phyloP scores from a whole-genome alignment of 495 filamentous ascomycete genomes.

The Chaetomidium leptoderma region DNA sequence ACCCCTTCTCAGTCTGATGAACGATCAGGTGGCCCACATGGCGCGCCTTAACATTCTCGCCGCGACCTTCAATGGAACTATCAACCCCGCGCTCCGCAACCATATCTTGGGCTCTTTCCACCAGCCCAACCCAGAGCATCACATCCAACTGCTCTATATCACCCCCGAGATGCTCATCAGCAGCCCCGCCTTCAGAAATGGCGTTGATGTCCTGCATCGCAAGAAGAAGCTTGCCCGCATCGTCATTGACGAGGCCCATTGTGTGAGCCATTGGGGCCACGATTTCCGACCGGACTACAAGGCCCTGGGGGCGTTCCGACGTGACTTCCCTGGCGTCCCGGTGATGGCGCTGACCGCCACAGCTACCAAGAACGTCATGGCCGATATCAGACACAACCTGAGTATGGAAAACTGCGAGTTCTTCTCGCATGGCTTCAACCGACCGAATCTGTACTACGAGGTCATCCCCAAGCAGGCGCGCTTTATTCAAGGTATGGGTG shows the following conservation, averaged over 20 bases:
- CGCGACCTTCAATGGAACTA: constrained; percentile 72
- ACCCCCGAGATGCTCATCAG: constrained; percentile 95
- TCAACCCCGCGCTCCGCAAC: constrained; percentile 48
- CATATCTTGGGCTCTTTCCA: constrained; percentile 58
- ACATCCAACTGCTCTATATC: constrained; percentile 82
- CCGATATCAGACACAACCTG: constrained; percentile 85
- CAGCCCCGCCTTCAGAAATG: constrained; percentile 57
- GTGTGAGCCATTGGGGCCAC: constrained; percentile 98
- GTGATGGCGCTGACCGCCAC: constrained; percentile 94
- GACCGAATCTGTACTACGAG: constrained; percentile 85
- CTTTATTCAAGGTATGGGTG: constrained; percentile 60
- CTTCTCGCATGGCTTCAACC: constrained; percentile 90
- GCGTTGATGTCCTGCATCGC: constrained; percentile 58
- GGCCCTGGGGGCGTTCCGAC: constrained; percentile 65
- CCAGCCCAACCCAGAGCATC: constrained; percentile 58
- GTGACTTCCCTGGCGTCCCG: constrained; percentile 68
- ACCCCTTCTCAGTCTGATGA: constrained; percentile 93
- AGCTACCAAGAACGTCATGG: constrained; percentile 85
- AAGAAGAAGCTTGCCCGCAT: constrained; percentile 74
- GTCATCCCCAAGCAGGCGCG: constrained; percentile 56
- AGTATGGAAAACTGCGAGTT: constrained; percentile 68
- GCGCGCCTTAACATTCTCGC: constrained; percentile 70
- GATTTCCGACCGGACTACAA: constrained; percentile 98
- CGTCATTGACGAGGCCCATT: constrained; percentile 97
- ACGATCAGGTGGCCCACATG: constrained; percentile 86